phyloP scores from a whole-genome alignment of 257 asterid species.

The Oldenlandia corymbosa region DNA sequence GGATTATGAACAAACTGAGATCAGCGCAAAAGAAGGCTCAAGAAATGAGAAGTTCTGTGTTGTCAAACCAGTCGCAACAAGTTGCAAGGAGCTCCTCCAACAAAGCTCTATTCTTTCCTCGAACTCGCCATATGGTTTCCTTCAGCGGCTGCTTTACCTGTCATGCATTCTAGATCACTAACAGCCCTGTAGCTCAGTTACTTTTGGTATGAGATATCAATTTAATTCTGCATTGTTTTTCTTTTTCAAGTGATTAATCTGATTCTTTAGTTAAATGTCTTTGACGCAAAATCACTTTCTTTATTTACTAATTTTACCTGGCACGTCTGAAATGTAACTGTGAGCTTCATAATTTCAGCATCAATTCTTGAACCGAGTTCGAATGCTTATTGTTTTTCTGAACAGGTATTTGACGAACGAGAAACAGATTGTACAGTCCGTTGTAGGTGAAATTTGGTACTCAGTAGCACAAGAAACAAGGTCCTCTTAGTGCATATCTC shows the following conservation, averaged over 20 bases:
- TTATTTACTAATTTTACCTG: neutral
- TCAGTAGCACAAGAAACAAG: neutral
- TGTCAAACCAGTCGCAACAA: slow-evolving; percentile 39
- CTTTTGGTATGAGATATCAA: neutral
- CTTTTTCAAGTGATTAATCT: neutral
- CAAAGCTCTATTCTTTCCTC: slow-evolving; percentile 51
- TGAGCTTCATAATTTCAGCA: no score
- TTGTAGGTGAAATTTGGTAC: neutral
- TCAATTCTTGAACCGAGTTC: neutral
- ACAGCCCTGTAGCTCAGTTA: slow-evolving; percentile 33
- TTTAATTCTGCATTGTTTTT: neutral
- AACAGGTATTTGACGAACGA: neutral
- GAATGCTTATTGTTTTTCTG: slow-evolving; percentile 2
- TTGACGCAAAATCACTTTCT: neutral
- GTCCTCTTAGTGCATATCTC: neutral
- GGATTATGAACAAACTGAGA: slow-evolving; percentile 76
- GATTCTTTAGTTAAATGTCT: neutral
- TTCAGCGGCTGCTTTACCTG: slow-evolving; percentile 93
- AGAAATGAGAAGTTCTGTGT: slow-evolving; percentile 63
- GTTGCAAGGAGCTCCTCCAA: slow-evolving; percentile 41
- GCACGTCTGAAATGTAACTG: neutral
- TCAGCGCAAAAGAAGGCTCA: slow-evolving; percentile 91
- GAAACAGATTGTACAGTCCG: neutral
- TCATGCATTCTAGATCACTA: slow-evolving; percentile 48
- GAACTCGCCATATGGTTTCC: slow-evolving; percentile 58